Evolutionary conservation across 306 rosid species (phyloP), one percentile per base, ranked within the genome.

Genomic region (Cucurbita ficifolia): DNA sequence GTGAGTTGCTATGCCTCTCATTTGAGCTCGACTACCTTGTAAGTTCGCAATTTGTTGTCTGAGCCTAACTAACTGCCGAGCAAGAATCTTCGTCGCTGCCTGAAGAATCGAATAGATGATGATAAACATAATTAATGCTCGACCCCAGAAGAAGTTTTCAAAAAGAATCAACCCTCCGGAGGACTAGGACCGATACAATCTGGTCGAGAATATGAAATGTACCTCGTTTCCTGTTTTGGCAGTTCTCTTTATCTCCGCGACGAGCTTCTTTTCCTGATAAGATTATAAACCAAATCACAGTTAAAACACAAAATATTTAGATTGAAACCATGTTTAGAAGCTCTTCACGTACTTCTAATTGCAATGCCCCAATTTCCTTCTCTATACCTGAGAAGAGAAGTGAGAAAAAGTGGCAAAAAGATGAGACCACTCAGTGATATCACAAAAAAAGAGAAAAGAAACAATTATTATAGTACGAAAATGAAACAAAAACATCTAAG

Each of bases 11-110:
- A 95, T 83, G 79, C 99, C 99, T 87, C 97, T 89, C 96, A 95
- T 89, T 82, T 95, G 99, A 87, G 99, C 99, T 82, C 99, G 86
- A 88, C 99, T 91, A 51, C 97, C 96, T 79, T 91, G 99, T 78
- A 95, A 92, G 78, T 95, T 95, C 62, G 96, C 86, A 55, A 95
- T 88, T 75, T 95, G 99, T 80, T 91, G 97, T 87, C 96, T 84
- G 67, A 95, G 97, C 86, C 99, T 89, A 54, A 95, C 74, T 46
- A 95, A 82, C 81, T 95, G 99, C 73, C 97, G 90, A 70, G 99
- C 99, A 68, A 95, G 95, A 80, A 75, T 73, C 80, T 89, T 91
- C 71, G 99, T 91, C 33, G 99, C 99, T 9, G 82, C 87, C 99
- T 95, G 86, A 45, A 77, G 45, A 84, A 80, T 18, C 33, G 16